Evolutionary conservation across 192 early-diverging fungal genomes (phyloP), one percentile per base, ranked within the genome.

Genomic region (Rhizoclosmatium sp.): DNA sequence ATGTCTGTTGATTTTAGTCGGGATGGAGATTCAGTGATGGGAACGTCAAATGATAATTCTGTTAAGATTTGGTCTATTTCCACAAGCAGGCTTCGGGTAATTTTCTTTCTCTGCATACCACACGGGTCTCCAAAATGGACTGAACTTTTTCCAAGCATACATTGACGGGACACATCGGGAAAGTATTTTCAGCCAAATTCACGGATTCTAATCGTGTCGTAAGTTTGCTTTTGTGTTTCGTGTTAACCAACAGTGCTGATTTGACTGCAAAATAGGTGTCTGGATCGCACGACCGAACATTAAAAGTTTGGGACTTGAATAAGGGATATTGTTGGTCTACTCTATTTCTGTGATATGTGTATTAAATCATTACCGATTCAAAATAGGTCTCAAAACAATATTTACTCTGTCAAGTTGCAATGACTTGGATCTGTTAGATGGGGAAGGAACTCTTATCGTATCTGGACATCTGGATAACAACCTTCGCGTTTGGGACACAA

Each of bases 381-480:
- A n/a, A 48, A n/a, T 59, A 92, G 92, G 90, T 69, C 88, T 91
- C 42, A 89, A 92, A 59, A 99, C 96, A 3, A 94, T 98, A 80
- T 98, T 97, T 71, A 94, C 95, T 1, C 89, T 95, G 71, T 97
- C 96, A 41, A 94, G 94, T 80, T 98, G 97, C 84, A 98, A 98
- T 80, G 97, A 98, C 85, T 80, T 99, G 21, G 87, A 89, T 45
- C 83, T 94, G 21, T 75, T 97, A 70, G 92, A 96, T 81, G 86
- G 88, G 39, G 90, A 92, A 49, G 95, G 95, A 49, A 81, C 91
- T 19, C 89, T 94, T 4, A 90, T 98, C 62, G 93, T 92, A 19
- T 96, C 94, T 72, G 98, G 95, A 10, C 98, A 99, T 84, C 83
- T 99, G 71, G 97, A 99, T 84, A 95, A 94, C 78, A 97, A 92